Evolutionary conservation across 75 land plant genomes (phyloP).

Genomic region (Adiantum capillusveneris): DNA sequence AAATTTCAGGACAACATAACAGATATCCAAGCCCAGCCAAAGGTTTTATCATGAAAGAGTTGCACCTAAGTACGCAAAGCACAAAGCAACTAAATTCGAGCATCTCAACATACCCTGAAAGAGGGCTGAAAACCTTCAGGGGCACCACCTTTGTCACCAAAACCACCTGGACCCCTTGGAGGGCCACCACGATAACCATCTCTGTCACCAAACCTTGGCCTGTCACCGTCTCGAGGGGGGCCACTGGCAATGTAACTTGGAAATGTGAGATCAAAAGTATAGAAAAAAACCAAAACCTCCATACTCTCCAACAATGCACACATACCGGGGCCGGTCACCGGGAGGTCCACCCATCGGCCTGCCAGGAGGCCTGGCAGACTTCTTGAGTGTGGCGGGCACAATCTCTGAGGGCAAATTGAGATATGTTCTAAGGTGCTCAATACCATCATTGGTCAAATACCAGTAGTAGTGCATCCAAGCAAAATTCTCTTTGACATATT

Average conservation of each 20-base stretch:
- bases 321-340: constrained; percentile 82
- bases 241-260: too few relatives aligned
- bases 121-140: constrained; percentile 88
- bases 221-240: constrained; percentile 73
- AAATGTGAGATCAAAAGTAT: too few relatives aligned
- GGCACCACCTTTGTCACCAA: constrained; percentile 87
- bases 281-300: too few relatives aligned
- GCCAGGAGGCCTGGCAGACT: constrained; percentile 59
- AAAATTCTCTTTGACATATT: constrained; percentile 85
- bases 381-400: constrained; percentile 95
- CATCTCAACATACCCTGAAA: constrained; percentile 45
- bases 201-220: constrained; percentile 82
- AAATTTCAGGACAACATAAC: not conserved
- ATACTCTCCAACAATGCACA: too few relatives aligned
- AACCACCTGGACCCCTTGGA: constrained; percentile 50
- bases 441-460: constrained; percentile 94
- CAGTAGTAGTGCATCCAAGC: constrained; percentile 97
- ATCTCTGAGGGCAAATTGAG: constrained; percentile 92
- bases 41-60: too few relatives aligned
- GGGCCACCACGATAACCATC: constrained; percentile 89
- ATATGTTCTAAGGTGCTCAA: constrained; percentile 74
- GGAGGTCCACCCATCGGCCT: constrained; percentile 76
- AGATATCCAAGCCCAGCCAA: not conserved
- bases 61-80: not conserved
- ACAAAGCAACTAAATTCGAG: not conserved